Conservation (phyloP, 352 stramenopile species). For the Globisporangium perplexum region DNA sequence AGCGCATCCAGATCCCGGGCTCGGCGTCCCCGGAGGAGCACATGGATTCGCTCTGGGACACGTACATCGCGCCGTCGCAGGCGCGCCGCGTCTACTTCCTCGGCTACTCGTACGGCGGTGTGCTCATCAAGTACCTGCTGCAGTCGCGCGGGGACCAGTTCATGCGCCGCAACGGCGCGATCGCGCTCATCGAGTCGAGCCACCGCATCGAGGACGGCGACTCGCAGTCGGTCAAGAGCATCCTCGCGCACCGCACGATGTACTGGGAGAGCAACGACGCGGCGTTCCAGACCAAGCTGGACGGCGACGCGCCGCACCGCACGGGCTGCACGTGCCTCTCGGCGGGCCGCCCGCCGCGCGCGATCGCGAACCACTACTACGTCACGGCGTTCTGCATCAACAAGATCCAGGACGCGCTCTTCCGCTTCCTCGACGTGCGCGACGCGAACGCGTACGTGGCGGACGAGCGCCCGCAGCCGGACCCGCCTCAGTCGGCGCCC, state of each 20-base stretch:
- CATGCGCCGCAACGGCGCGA: slow-evolving; percentile 80
- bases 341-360: slow-evolving; percentile 54
- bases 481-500: slow-evolving; percentile 51
- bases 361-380: slow-evolving; percentile 85
- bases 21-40: slow-evolving; percentile 83
- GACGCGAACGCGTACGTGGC: slow-evolving; percentile 79
- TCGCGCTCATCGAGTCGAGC: slow-evolving; percentile 84
- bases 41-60: slow-evolving; percentile 87
- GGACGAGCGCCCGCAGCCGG: slow-evolving; percentile 55
- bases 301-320: slow-evolving; percentile 76
- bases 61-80: slow-evolving; percentile 54
- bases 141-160: slow-evolving; percentile 83
- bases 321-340: slow-evolving; percentile 82
- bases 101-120: slow-evolving; percentile 84
- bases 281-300: slow-evolving; percentile 65
- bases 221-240: slow-evolving; percentile 82
- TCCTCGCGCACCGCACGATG: slow-evolving; percentile 84
- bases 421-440: slow-evolving; percentile 74
- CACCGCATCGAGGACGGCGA: slow-evolving; percentile 84
- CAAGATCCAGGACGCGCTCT: slow-evolving; percentile 83
- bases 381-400: slow-evolving; percentile 86
- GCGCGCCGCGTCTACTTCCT: slow-evolving; percentile 80
- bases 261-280: slow-evolving; percentile 87
- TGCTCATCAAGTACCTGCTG: slow-evolving; percentile 87
- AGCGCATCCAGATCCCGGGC: slow-evolving; percentile 76